Percentiles rank a stretch among this genome's conserved stretches.
Conservation (phyloP, 345 rosid genomes). For the Noccaea bulbosa region DNA sequence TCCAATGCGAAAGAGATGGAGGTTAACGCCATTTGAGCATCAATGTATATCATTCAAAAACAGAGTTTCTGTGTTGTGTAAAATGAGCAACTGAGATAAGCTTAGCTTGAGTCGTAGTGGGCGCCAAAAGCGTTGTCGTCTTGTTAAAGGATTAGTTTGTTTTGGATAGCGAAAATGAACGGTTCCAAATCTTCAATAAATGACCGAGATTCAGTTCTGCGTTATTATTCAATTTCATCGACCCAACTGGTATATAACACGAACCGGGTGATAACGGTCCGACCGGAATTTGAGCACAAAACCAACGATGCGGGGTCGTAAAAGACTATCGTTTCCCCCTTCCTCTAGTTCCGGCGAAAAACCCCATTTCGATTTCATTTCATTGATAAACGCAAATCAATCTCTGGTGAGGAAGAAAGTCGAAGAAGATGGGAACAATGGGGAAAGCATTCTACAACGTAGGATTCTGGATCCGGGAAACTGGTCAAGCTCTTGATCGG, state of each 20-base stretch:
- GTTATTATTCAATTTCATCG: no score
- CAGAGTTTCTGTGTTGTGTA: constrained; percentile 9
- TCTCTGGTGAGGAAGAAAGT: constrained; percentile 14
- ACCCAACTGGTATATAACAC: no score
- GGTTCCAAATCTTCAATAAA: no score
- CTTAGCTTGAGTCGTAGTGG: not conserved
- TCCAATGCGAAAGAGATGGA: constrained; percentile 27
- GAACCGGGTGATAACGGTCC: no score
- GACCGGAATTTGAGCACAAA: constrained; percentile 30
- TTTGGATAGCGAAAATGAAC: no score
- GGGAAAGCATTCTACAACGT: constrained; percentile 80
- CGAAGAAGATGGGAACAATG: constrained; percentile 74
- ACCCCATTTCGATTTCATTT: constrained; percentile 22
- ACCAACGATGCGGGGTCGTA: constrained; percentile 20
- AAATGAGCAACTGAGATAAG: constrained; percentile 24
- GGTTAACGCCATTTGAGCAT: constrained; percentile 23
- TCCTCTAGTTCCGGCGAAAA: constrained; percentile 40
- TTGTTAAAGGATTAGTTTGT: constrained; percentile 21
- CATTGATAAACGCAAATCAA: constrained; percentile 20
- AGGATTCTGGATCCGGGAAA: constrained; percentile 96
- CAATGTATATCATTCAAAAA: constrained; percentile 1
- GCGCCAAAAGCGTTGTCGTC: not conserved
- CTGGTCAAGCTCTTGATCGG: constrained; percentile 96
- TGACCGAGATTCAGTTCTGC: no score
- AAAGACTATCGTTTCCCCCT: no score